These are phyloP conservation scores for Apophysomyces elegans DNA, from an alignment of 371 early-diverging fungal species.

Conservation along the genomic window DNA sequence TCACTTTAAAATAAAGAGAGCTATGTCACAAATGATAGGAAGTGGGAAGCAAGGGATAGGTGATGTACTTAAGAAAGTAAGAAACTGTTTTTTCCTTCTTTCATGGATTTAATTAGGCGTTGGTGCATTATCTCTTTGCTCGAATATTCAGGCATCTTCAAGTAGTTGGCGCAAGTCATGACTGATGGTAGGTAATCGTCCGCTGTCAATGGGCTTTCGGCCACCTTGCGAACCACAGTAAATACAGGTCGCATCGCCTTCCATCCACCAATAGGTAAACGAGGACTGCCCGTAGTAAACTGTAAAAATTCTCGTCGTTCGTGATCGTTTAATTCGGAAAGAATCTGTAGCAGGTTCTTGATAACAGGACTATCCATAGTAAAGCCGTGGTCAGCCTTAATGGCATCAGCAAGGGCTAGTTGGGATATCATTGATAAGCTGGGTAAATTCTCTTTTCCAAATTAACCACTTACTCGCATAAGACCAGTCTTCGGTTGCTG, in stretches of 20 bases:
- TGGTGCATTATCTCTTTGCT: conserved; percentile 66
- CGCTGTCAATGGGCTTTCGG: conserved; percentile 65
- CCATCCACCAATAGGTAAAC: conserved; percentile 90
- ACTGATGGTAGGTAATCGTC: conserved; percentile 92
- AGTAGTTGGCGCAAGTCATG: conserved; percentile 96
- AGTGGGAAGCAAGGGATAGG: not conserved
- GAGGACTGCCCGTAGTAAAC: conserved; percentile 93
- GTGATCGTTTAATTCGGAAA: conserved; percentile 61
- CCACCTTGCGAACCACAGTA: conserved; percentile 85
- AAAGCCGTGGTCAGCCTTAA: conserved; percentile 92
- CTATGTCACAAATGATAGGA: not conserved
- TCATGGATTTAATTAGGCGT: conserved; percentile 74
- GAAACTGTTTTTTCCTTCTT: conserved; percentile 89
- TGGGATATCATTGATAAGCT: not conserved
- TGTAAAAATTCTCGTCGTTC: conserved; percentile 85
- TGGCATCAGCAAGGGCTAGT: conserved; percentile 65
- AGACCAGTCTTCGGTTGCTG: conserved; percentile 83
- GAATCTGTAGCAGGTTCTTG: conserved; percentile 64
- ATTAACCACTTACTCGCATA: conserved; percentile 52
- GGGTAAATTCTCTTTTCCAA: not conserved
- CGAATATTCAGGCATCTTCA: conserved; percentile 92
- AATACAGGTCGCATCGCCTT: conserved; percentile 81
- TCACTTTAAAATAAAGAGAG: conserved; percentile 7
- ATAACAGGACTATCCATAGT: conserved; percentile 73
- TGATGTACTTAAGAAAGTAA: conserved; percentile 64